These are phyloP conservation scores for Blastocystis hominis DNA, from an alignment of 352 stramenopile species.

Conservation along the genomic window DNA sequence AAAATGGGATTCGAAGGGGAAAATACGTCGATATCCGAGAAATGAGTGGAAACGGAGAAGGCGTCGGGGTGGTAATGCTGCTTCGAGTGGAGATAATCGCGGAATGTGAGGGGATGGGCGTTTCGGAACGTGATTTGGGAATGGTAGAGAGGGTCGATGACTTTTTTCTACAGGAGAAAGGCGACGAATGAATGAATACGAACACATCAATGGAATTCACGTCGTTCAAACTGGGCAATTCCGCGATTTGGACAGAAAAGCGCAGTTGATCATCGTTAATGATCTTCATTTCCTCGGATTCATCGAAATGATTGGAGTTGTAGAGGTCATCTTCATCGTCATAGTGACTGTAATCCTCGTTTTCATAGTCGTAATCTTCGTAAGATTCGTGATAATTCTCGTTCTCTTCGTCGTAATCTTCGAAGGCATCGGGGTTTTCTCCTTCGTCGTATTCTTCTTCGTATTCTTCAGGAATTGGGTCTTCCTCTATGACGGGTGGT, in stretches of 20 bases:
- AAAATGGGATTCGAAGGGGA: not conserved
- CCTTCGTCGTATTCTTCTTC: not conserved
- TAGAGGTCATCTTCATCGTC: not conserved
- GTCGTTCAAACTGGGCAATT: not conserved
- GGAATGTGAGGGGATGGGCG: not conserved
- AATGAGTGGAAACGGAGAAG: not conserved
- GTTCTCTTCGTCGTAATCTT: not conserved
- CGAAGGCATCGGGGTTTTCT: not conserved
- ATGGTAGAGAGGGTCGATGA: not conserved
- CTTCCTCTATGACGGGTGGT: not conserved
- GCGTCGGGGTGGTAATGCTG: not conserved
- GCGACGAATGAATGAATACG: not conserved
- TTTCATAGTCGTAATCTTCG: constrained; percentile 3
- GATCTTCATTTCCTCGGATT: not conserved
- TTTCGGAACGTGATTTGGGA: not conserved
- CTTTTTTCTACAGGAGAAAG: not conserved
- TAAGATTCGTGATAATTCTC: not conserved
- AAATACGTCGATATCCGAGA: not conserved
- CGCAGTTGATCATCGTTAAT: not conserved
- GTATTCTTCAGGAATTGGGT: not conserved
- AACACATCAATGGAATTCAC: not conserved
- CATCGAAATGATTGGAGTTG: not conserved
- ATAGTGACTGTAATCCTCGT: not conserved
- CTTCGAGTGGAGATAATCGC: not conserved
- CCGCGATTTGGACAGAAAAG: not conserved